A percentile compares a stretch with the other conserved stretches of the same genome.
phyloP scores from a whole-genome alignment of 2,329 filamentous ascomycete species.

The Exophiala lecanii-corni region DNA sequence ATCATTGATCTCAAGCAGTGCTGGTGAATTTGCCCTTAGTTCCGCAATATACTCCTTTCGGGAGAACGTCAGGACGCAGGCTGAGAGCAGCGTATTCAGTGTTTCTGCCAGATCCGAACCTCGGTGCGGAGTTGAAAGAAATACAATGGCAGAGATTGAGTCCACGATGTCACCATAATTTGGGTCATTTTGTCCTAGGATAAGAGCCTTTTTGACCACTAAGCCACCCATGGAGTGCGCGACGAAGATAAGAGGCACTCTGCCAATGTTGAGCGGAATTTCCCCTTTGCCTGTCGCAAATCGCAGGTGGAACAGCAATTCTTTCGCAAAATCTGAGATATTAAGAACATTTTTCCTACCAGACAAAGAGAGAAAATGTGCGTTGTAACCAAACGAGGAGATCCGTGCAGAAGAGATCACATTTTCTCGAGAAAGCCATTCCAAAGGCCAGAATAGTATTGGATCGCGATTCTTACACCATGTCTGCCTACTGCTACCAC shows the following conservation, averaged over 20 bases:
- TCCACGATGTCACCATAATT: constrained; percentile 3
- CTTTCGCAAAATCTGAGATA: constrained; percentile 18
- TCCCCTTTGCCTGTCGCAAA: neutral
- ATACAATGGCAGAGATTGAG: constrained; percentile 22
- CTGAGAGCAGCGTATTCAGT: constrained; percentile 32
- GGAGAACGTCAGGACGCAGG: neutral
- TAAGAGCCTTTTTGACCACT: constrained; percentile 15
- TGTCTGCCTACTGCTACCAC: constrained; percentile 37
- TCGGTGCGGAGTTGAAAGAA: constrained; percentile 31
- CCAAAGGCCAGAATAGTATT: constrained; percentile 36
- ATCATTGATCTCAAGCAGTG: constrained; percentile 41
- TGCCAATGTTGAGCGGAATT: neutral
- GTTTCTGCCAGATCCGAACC: constrained; percentile 27
- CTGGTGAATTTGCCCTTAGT: constrained; percentile 34
- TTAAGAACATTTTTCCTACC: neutral
- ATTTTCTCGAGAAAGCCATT: constrained; percentile 35
- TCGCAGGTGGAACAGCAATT: constrained; percentile 4
- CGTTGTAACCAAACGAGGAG: constrained; percentile 30
- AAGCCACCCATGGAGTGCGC: constrained; percentile 18
- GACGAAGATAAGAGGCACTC: constrained; percentile 17
- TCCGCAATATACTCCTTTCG: constrained; percentile 32
- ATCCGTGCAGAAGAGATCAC: constrained; percentile 24
- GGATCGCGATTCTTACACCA: constrained; percentile 32
- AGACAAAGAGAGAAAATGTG: constrained; percentile 5
- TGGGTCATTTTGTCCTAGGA: constrained; percentile 9